Base-by-base conservation (phyloP, 257 asterid species). In the Solanum medicagineum region DNA sequence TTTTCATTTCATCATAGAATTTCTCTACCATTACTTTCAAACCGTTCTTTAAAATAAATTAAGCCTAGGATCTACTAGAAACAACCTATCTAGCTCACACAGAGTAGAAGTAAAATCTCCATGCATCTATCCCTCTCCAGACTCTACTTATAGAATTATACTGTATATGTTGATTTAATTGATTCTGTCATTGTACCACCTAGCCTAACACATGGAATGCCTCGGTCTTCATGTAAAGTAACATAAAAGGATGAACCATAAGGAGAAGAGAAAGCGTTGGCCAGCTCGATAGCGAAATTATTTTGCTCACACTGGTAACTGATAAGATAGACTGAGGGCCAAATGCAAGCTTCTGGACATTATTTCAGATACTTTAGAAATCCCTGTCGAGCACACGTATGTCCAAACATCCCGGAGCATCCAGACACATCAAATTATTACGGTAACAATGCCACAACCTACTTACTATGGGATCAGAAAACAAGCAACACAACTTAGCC, bases 401-500 rank as follows among this genome's bases (percentile, higher is more conserved):
- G 36, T 49, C 24, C 16, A 15, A 75, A 75, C 62, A 49, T 49
- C 20, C 82, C 20, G 15, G 9, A 75, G 60, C 15, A 75, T 49
- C 44, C 15, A 75, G 60, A 75, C 16, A 15, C 62, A 49, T 49
- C 62, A 66, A 15, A 24, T 24, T 75, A 49, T 75, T 49, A 51
- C 15, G 55, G 19, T 71, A 71, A 42, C 55, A 24, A 49, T 47
- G 62, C 22, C 7, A 75, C 44, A 24, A 26, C 45, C 82, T 42
- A 73, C 29, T 6, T 42, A 73, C 47, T 6, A 47, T 49, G 51
- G 71, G 55, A 73, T 57, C 49, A 12, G 47, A 81, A 80, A 19
- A 42, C 62, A 59, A 45, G 47, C 15, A 69, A 56, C 32, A 7
- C 40, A 71, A 79, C 85, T 92, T 85, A 94, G 63, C 84, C 80